Base-by-base conservation (phyloP, 371 early-diverging fungal genomes). In the Mortierella sp. region DNA sequence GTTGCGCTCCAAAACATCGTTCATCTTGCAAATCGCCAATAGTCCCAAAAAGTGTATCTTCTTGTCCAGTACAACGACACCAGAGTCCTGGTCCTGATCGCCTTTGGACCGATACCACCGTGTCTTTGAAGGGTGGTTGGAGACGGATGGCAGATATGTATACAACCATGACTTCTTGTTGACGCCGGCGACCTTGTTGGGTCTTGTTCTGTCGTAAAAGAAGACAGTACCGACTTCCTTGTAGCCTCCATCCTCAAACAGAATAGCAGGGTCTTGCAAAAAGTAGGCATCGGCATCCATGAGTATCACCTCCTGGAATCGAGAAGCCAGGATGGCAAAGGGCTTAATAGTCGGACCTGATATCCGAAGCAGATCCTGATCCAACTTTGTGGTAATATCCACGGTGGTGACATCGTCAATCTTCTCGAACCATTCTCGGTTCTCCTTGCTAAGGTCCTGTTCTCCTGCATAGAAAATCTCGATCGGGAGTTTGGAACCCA, bases 211-310 rank as follows among this genome's bases (percentile, higher is more conserved):
- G 61, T 89, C 91, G 45, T 83, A 80, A 64, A 89, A 92, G 62
- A 87, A 89, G 2, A 92, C 58, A 0, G 88, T 73, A 8, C 92
- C 90, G 2, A 84, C 83, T 2, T 67, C 60, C 19, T 78, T 60
- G 69, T 90, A 92, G 0, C 84, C 86, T 13, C 74, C 63, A 58
- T 85, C 84, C 9, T 83, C 81, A 68, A 89, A 90, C 27, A 90
- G 43, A 1, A 63, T 61, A 6, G 81, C 84, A 0, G 92, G 92
- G 25, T 83, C 78, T 64, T 74, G 78, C 59, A 92, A 77, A 74
- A 90, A 89, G 24, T 86, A 83, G 1, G 82, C 89, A 57, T 92
- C 94, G 1, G 92, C 89, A 77, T 92, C 92, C 78, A 92, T 79
- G 52, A 93, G 64, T 34, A 92, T 86, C 19, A 87, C 84, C 39